These are phyloP conservation scores for Cystofilobasidium macerans DNA, from an alignment of 768 basidiomycete species.

Conservation along the genomic window DNA sequence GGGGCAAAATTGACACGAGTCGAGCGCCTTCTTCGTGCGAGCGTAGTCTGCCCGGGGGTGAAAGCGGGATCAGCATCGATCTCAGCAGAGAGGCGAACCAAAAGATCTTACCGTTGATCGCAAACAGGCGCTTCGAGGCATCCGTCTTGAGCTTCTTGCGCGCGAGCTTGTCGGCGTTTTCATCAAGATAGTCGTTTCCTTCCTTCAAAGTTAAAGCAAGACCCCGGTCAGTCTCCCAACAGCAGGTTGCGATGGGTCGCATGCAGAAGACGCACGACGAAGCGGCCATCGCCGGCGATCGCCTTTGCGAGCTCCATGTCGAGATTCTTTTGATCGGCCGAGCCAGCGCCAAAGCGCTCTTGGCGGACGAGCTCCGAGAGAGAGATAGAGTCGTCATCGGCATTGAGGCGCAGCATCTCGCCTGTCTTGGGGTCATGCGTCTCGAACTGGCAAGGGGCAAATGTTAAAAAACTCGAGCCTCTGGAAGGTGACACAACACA, in stretches of 20 bases:
- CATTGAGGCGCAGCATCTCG: conserved; percentile 74
- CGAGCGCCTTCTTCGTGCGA: conserved; percentile 76
- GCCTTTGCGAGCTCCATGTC: conserved; percentile 80
- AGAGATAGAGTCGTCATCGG: conserved; percentile 76
- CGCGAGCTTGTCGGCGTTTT: conserved; percentile 85
- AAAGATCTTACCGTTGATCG: conserved; percentile 65
- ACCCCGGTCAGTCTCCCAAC: too few species aligned
- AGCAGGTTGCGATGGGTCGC: too few species aligned
- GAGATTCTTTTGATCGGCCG: conserved; percentile 79
- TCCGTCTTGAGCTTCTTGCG: conserved; percentile 92
- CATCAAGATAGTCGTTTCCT: conserved; percentile 88
- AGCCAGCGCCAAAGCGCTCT: conserved; percentile 78
- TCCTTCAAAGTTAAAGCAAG: conserved; percentile 43
- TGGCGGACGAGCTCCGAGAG: conserved; percentile 87
- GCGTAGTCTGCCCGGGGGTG: conserved; percentile 61
- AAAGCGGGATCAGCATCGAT: neutral
- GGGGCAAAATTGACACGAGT: conserved; percentile 68
- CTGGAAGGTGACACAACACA: neutral
- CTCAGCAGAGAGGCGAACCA: too few species aligned
- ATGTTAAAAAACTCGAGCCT: neutral
- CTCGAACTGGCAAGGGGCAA: conserved; percentile 53
- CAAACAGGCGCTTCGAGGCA: conserved; percentile 92
- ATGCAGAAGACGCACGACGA: conserved; percentile 48
- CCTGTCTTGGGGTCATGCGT: conserved; percentile 84
- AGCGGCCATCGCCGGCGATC: conserved; percentile 78